These are phyloP conservation scores for Suillus plorans DNA, from an alignment of 768 basidiomycete genomes.

Conservation along the genomic window DNA sequence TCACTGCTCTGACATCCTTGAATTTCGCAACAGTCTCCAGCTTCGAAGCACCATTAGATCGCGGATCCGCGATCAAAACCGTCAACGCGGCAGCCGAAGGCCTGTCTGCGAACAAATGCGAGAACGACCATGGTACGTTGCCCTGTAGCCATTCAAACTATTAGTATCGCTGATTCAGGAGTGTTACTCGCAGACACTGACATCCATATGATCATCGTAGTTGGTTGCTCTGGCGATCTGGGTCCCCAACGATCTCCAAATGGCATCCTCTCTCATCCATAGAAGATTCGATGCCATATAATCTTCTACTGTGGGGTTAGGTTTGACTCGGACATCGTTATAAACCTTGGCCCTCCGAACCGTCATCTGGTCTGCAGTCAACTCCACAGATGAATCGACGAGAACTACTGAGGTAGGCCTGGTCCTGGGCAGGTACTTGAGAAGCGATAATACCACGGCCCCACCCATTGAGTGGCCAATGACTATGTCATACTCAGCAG, in stretches of 20 bases:
- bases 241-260: slow-evolving; percentile 11
- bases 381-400: slow-evolving; percentile 15
- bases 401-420: slow-evolving; percentile 15
- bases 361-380: neutral
- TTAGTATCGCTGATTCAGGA: neutral
- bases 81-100: slow-evolving; percentile 9
- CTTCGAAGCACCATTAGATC: neutral
- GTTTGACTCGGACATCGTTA: neutral
- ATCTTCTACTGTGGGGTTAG: neutral
- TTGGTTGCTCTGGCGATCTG: slow-evolving; percentile 5
- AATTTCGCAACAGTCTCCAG: slow-evolving; percentile 10
- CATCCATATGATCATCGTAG: slow-evolving; percentile 5
- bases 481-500: slow-evolving; percentile 9
- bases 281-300: slow-evolving; percentile 10
- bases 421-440: slow-evolving; percentile 15
- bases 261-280: slow-evolving; percentile 1
- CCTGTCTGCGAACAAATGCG: slow-evolving; percentile 10
- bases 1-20: slow-evolving; percentile 11
- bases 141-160: slow-evolving; percentile 3
- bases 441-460: slow-evolving; percentile 10
- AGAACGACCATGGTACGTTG: slow-evolving; percentile 19
- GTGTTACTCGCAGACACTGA: neutral
- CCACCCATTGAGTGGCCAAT: slow-evolving; percentile 26
- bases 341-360: neutral
- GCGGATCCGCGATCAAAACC: slow-evolving; percentile 12